Conservation (phyloP, 1,284 basidiomycete species). For the Melampsora americana region DNA sequence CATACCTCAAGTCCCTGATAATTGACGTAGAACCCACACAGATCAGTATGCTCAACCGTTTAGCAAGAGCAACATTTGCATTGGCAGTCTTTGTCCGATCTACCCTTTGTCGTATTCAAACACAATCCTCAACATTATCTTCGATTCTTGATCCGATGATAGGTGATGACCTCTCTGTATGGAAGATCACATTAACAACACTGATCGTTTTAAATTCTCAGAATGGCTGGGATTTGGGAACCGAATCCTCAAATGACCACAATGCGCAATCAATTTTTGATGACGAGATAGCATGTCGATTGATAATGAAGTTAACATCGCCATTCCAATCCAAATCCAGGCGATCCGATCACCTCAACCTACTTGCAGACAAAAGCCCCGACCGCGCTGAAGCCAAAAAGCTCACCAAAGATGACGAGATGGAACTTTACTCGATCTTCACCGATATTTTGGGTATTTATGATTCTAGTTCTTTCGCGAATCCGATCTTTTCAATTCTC, state of each 20-base stretch:
- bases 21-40: not conserved
- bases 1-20: constrained; percentile 10
- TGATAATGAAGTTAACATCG: constrained; percentile 27
- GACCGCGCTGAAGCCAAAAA: not conserved
- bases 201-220: constrained; percentile 35
- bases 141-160: constrained; percentile 13
- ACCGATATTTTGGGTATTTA: constrained; percentile 32
- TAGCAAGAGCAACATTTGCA: constrained; percentile 24
- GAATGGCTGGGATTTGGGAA: not conserved
- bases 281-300: constrained; percentile 14
- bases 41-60: not conserved
- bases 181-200: constrained; percentile 16
- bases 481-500: constrained; percentile 16
- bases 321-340: constrained; percentile 7
- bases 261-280: constrained; percentile 26
- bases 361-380: not conserved
- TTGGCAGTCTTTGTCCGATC: constrained; percentile 23
- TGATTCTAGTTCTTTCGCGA: constrained; percentile 25
- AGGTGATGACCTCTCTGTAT: not conserved
- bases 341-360: not conserved
- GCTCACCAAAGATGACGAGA: not conserved
- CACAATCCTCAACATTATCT: constrained; percentile 6
- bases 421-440: constrained; percentile 27
- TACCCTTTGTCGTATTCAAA: constrained; percentile 13
- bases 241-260: not conserved